Evolutionary conservation across 805 yeast genomes (phyloP), one percentile per base, ranked within the genome.

Genomic region (Lachancea dasiensis): DNA sequence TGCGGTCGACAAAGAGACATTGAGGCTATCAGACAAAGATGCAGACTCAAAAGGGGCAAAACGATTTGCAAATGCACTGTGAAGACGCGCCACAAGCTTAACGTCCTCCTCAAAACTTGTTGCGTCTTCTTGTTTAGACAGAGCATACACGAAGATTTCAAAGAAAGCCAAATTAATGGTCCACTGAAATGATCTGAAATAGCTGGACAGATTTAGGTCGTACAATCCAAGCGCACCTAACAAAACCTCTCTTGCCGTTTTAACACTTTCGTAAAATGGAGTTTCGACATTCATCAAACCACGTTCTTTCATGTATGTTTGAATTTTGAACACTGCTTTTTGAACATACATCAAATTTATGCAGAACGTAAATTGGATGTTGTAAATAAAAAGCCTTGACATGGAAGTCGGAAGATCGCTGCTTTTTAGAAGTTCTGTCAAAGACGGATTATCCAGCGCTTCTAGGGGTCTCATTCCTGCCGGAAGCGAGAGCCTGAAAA

Each of bases 61-160:
- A 20, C 19, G 17, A 11, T 16, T 34, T 16, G 15, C 11, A n/a
- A 36, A 28, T 11, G 28, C 30, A 13, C 34, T 21, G 15, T 36
- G 17, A 6, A 29, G 13, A 19, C 31, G 11, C 13, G 35, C 21
- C 35, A 36, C 25, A 8, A 36, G 25, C 10, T 16, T 17, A 9
- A 36, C 17, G 20, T 36, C 39, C 3, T 22, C 20, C 16, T 36
- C 39, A 19, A 22, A 36, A 6, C 14, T 29, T 13, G 10, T 11
- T 4, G 11, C n/a, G 19, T 21, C 19, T 10, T 36, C 31, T 20
- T 36, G 40, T 18, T 25, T 36, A 4, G 40, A 30, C 8, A 36
- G 35, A 5, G 40, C 25, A 26, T 30, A 36, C 17, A 36, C 35
- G 26, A 36, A 36, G 8, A 36, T 14, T 6, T 36, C 40, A 18